Evolutionary conservation across 2,329 filamentous ascomycete genomes (phyloP), one percentile per base, ranked within the genome.

Genomic region (Atkinsonella hypoxylon): DNA sequence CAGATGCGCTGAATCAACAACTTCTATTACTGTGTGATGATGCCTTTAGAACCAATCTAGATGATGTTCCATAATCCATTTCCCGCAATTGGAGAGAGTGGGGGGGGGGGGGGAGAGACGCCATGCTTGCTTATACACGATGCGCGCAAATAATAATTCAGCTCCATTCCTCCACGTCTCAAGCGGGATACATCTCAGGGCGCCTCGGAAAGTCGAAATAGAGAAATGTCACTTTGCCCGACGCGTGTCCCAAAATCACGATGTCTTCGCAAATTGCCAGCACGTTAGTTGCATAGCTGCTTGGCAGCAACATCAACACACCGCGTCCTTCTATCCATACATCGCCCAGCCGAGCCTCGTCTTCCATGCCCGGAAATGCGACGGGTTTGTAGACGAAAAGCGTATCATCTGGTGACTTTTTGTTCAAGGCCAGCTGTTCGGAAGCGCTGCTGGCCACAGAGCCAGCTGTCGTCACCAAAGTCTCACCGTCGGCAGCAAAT

Each of bases 311-410:
- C 47, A 51, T 49, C 52, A 54, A 26, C 9, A 54, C 32, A 6
- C 49, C 52, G 3, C 22, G 26, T 18, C 52, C 49, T 22, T 54
- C 52, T 4, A 54, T 47, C 52, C 52, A 54, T 17, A 54, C 52
- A 31, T 54, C 49, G 1, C 52, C 52, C 26, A 51, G 39, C 7
- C 52, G 44, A 6, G 52, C 49, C 32, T 54, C 52, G 17, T 22
- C 47, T 26, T 54, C 52, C 52, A 51, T 54, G 22, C 52, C 52
- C 4, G 52, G 52, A 39, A 54, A 54, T 0, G 46, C 44, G 4
- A 54, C 52, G 10, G 52, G 52, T 39, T 51, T 54, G 47, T 54
- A 54, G 4, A 54, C 52, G n/a, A 54, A 54, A 10, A 54, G 40
- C 1, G 46, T 51, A 12, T 54, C 36, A 11, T 39, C 20, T 1